Evolutionary conservation across 2,329 filamentous ascomycete species (phyloP).

Genomic region (Fusarium coicis): DNA sequence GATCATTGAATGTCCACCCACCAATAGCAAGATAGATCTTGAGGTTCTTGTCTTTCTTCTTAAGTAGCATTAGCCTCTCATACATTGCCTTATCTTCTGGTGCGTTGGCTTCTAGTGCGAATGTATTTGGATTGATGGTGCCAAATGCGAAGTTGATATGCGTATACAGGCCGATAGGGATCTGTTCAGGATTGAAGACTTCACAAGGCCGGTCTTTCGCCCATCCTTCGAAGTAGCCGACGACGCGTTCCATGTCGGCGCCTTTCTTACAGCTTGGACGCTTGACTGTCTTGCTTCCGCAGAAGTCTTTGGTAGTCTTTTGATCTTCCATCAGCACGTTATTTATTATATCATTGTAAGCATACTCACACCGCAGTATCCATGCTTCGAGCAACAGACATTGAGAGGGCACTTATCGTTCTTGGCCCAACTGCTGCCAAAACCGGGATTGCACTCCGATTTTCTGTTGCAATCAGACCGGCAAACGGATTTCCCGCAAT

Average conservation of each 20-base stretch:
- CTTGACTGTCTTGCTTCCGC: background rate
- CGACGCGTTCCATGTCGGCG: background rate
- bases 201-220: background rate
- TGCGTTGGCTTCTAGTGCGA: constrained; percentile 23
- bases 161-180: constrained; percentile 2
- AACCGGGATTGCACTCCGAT: no score
- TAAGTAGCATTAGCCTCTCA: constrained; percentile 27
- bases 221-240: constrained; percentile 26
- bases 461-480: no score
- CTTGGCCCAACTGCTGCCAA: no score
- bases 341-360: no score
- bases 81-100: no score
- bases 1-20: constrained; percentile 54
- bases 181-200: constrained; percentile 5
- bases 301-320: constrained; percentile 2
- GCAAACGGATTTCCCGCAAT: no score
- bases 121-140: constrained; percentile 1
- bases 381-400: no score
- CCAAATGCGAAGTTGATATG: constrained; percentile 30
- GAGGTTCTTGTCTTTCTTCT: constrained; percentile 38
- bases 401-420: no score
- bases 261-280: background rate
- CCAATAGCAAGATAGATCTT: constrained; percentile 54
- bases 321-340: no score
- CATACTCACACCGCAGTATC: no score